phyloP scores from a whole-genome alignment of 148 eudicot genomes.

The Fagopyrum tataricum region DNA sequence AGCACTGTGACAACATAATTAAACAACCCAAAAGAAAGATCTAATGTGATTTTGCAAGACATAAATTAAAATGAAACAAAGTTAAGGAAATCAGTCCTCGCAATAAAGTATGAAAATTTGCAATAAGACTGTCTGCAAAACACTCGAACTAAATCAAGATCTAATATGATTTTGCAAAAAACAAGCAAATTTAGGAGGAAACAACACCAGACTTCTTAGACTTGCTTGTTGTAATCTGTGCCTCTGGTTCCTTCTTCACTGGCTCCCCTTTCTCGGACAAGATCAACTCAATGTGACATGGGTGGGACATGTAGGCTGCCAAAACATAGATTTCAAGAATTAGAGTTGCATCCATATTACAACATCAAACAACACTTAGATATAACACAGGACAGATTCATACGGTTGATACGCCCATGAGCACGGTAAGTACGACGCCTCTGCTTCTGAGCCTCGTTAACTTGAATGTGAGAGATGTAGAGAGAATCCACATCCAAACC shows the following conservation, averaged over 20 bases:
- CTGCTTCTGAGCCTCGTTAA: constrained; percentile 71
- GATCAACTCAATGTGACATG: constrained; percentile 77
- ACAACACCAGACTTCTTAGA: too few species aligned
- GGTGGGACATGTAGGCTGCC: constrained; percentile 87
- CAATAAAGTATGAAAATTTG: background rate
- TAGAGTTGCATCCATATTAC: background rate
- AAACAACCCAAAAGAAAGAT: too few species aligned
- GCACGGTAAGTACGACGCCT: too few species aligned
- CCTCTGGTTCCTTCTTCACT: too few species aligned
- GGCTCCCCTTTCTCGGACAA: too few species aligned
- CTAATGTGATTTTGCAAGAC: too few species aligned
- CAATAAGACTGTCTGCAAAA: background rate
- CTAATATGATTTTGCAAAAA: background rate
- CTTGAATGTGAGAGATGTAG: constrained; percentile 21
- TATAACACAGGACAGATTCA: constrained; percentile 16
- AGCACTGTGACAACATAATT: too few species aligned
- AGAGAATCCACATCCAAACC: constrained; percentile 82
- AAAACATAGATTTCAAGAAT: constrained; percentile 3
- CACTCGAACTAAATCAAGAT: background rate
- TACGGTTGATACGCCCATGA: constrained; percentile 40
- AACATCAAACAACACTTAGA: too few species aligned
- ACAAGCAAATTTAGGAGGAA: background rate
- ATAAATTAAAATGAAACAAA: too few species aligned
- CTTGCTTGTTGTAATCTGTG: too few species aligned
- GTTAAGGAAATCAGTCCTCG: too few species aligned